phyloP scores from a whole-genome alignment of 202 grass and related monocot species.

The Panicum virgatum region DNA sequence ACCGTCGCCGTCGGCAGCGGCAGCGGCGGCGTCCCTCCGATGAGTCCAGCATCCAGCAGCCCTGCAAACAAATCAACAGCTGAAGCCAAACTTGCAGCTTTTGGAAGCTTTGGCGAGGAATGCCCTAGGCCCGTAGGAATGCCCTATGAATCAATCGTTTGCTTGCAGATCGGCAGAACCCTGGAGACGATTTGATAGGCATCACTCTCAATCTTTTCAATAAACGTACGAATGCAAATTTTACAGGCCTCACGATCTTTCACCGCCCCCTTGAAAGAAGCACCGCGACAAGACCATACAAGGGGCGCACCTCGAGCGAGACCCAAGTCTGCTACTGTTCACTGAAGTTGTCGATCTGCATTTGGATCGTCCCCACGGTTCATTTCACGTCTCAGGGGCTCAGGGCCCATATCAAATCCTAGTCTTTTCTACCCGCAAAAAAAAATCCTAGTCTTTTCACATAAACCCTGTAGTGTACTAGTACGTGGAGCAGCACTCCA shows the following conservation, averaged over 20 bases:
- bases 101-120: no score
- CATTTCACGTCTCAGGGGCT: background rate
- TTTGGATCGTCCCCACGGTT: background rate
- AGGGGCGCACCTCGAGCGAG: slow-evolving; percentile 16
- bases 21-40: background rate
- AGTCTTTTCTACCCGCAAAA: no score
- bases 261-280: background rate
- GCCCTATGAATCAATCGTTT: no score
- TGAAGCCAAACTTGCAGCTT: no score
- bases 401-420: background rate
- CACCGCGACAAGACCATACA: slow-evolving; percentile 60
- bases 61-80: background rate
- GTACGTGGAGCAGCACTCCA: background rate
- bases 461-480: background rate
- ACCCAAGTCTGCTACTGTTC: slow-evolving; percentile 8
- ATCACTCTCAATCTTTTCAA: slow-evolving; percentile 53
- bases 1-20: slow-evolving; percentile 34
- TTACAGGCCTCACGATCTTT: background rate
- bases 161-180: slow-evolving; percentile 23
- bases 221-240: slow-evolving; percentile 64
- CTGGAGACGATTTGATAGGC: slow-evolving; percentile 33
- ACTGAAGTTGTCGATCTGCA: background rate
- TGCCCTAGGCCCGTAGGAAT: no score
- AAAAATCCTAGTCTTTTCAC: no score
- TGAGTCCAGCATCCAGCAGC: slow-evolving; percentile 36